Evolutionary conservation across 2,329 filamentous ascomycete genomes (phyloP), one percentile per base, ranked within the genome.

Genomic region (Colletotrichum incanum): DNA sequence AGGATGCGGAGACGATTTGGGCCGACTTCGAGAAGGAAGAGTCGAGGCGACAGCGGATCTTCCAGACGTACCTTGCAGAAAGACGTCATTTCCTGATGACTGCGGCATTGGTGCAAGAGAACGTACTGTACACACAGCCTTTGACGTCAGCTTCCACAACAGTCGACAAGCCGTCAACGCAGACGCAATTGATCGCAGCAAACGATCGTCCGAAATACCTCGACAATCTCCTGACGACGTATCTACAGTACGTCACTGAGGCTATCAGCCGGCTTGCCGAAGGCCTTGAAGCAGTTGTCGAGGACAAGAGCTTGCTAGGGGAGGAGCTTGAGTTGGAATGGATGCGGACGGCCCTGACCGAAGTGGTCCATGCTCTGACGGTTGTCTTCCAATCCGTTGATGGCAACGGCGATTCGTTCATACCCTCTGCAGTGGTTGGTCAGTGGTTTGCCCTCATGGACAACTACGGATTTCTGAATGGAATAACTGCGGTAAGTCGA

Each of bases 381-480:
- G 86, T 95, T 20, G 83, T 94, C 31, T 93, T 95, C 76, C 88
- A 94, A 75, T 86, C 93, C 26, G 82, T 94, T 43, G 91, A 93
- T 74, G 83, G 88, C 58, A 86, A 88, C 62, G 80, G 85, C 47
- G 83, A 83, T 23, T 81, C 86, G 58, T 88, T 93, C 76, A 85
- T 90, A 16, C 85, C 90, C 20, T 86, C 89, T 23, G 84, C 87
- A 18, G 81, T 91, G 8, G 86, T 95, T 23, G 84, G 89, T 49
- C 86, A 89, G 74, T 97, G 94, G 94, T 94, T 95, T 76, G 84
- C 87, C n/a, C 83, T 95, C 61, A 91, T 95, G 86, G 85, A 88
- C 52, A 85, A 89, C 18, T 91, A 90, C 77, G 84, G 83, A 62
- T 98, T 97, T 78, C 88, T 98, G 74, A 89, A 92, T 69, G 84